These are phyloP conservation scores for Fraxinus nigra DNA, from an alignment of 305 asterid genomes.

Conservation along the genomic window DNA sequence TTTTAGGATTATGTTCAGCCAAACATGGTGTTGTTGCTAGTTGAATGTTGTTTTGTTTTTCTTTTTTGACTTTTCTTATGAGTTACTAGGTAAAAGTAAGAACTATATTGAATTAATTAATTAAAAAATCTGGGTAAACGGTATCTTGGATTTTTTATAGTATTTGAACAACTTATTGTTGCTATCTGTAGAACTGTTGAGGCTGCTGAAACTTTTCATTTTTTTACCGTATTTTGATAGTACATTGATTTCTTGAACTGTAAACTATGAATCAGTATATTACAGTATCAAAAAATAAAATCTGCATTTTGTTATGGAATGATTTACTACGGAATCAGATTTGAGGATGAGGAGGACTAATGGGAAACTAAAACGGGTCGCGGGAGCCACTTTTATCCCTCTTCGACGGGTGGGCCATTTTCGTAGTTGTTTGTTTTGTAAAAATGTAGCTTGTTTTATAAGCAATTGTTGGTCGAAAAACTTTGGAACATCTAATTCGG, in stretches of 20 bases:
- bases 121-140: conserved; percentile 4
- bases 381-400: background rate
- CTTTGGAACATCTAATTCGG: background rate
- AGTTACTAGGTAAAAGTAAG: conserved; percentile 2
- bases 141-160: background rate
- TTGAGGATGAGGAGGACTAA: background rate
- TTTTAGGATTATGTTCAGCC: conserved; percentile 11
- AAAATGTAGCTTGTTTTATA: background rate
- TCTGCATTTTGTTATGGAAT: background rate
- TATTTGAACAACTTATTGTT: conserved; percentile 12
- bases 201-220: conserved; percentile 15
- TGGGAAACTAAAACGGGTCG: background rate
- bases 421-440: background rate
- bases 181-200: conserved; percentile 12
- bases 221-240: background rate
- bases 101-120: conserved; percentile 7
- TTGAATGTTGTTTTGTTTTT: conserved; percentile 24
- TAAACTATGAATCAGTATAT: background rate
- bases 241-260: background rate
- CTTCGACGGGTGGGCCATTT: background rate
- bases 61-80: conserved; percentile 16
- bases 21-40: conserved; percentile 19
- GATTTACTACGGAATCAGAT: background rate
- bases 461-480: background rate
- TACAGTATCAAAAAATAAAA: background rate